phyloP scores from a whole-genome alignment of 495 filamentous ascomycete genomes.

The Rostrohypoxylon terebratum region DNA sequence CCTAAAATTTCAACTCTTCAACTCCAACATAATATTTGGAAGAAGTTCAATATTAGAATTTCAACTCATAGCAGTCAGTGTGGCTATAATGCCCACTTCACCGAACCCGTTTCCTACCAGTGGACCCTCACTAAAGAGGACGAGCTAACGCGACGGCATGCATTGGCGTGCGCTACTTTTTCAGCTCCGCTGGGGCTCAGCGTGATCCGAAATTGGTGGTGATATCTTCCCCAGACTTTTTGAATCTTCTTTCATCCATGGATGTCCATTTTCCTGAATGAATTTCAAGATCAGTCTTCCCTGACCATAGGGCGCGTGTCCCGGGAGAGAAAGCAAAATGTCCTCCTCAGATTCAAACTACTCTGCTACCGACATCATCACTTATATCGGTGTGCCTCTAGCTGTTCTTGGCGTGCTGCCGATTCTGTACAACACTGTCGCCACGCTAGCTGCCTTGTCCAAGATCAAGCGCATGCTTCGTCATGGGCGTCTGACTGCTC shows the following conservation, averaged over 20 bases:
- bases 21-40: not conserved
- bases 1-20: not conserved
- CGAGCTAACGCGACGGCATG: conserved; percentile 19
- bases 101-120: not conserved
- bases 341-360: conserved; percentile 38
- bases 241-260: not conserved
- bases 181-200: conserved; percentile 37
- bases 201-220: not conserved
- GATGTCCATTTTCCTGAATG: not conserved
- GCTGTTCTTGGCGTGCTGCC: conserved; percentile 75
- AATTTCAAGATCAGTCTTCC: not conserved
- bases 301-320: not conserved
- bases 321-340: conserved; percentile 23
- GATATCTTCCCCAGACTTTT: not conserved
- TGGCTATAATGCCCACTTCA: not conserved
- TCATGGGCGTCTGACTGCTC: conserved; percentile 63
- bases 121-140: conserved; percentile 5
- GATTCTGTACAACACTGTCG: conserved; percentile 70
- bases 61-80: not conserved
- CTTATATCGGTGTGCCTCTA: conserved; percentile 71
- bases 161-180: conserved; percentile 17
- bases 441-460: conserved; percentile 65
- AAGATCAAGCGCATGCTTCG: conserved; percentile 68
- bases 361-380: conserved; percentile 59
- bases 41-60: not conserved